Base-by-base conservation (phyloP, 306 rosid species). In the Carpinus fangiana region DNA sequence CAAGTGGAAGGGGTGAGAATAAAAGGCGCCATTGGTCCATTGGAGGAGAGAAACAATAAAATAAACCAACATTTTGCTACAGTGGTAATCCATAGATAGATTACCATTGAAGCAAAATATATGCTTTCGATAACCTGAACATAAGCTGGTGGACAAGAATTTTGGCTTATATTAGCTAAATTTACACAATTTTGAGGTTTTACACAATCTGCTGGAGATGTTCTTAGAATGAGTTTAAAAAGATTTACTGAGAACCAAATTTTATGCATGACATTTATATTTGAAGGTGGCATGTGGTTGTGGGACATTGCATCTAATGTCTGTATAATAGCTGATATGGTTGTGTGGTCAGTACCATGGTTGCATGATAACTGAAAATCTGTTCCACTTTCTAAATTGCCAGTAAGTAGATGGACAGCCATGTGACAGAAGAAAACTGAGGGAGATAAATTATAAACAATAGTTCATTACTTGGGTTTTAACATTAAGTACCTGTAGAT, bases 1-100 rank as follows among this genome's bases (percentile, higher is more conserved):
- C 88, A 92, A 61, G 96, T 88, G 74, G 84, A 75, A 53, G 95
- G 98, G 72, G 90, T 90, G 36, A 94, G 98, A 84, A 95, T 92
- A 65, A 95, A 89, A 64, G 95, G 88, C 96, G 90, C 73, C 98
- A 89, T 80, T 95, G 96, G 70, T 95, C 98, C 97, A 90, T 87
- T 5, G 93, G 91, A 83, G 97, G 88, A 0, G 97, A 88, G 38
- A 34, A 34, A 34, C 38, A 36, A 36, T 36, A 2, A 36, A 36
- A 36, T 36, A 2, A 36, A 38, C 43, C 6, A 38, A 38, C 43
- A 38, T 38, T 38, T 38, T 38, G 43, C 43, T 38, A 38, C 43
- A 38, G 5, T 38, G 43, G 43, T 38, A 38, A 38, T 38, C 43
- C 43, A 38, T 0, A 38, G 6, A 38, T 38, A 34, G 38, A 34